These are phyloP conservation scores for Leonotis leonurus DNA, from an alignment of 257 asterid species.

Conservation along the genomic window DNA sequence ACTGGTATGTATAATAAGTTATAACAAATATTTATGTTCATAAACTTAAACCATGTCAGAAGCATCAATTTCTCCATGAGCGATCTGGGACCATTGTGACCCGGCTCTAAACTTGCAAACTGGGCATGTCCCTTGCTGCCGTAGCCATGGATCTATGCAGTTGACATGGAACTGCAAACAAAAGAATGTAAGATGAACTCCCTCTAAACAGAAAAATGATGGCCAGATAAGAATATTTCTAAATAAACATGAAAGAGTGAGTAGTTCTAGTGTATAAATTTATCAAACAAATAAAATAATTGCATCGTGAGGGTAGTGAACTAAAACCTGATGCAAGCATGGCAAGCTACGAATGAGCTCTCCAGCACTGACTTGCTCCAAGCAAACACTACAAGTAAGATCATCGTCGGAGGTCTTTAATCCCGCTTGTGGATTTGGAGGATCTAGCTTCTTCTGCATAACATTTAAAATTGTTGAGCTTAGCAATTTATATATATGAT, in stretches of 20 bases:
- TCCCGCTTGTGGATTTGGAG: conserved; percentile 33
- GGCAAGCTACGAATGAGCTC: conserved; percentile 95
- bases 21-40: not conserved
- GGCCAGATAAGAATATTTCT: no score
- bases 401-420: conserved; percentile 61
- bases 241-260: no score
- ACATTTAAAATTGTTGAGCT: not conserved
- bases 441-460: conserved; percentile 71
- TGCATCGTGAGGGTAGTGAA: not conserved
- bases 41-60: conserved; percentile 45
- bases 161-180: conserved; percentile 74
- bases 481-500: not conserved
- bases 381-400: conserved; percentile 94
- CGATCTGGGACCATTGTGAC: conserved; percentile 54
- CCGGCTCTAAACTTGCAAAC: conserved; percentile 91
- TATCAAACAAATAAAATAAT: not conserved
- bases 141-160: conserved; percentile 97
- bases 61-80: conserved; percentile 47
- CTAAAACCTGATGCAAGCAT: conserved; percentile 89
- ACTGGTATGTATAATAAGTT: conserved; percentile 2
- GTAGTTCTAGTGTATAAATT: not conserved
- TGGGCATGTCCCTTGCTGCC: conserved; percentile 98
- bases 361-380: conserved; percentile 90
- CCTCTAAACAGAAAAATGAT: not conserved
- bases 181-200: not conserved